Evolutionary conservation across 768 basidiomycete genomes (phyloP).

Genomic region (Hypholoma fasciculare): DNA sequence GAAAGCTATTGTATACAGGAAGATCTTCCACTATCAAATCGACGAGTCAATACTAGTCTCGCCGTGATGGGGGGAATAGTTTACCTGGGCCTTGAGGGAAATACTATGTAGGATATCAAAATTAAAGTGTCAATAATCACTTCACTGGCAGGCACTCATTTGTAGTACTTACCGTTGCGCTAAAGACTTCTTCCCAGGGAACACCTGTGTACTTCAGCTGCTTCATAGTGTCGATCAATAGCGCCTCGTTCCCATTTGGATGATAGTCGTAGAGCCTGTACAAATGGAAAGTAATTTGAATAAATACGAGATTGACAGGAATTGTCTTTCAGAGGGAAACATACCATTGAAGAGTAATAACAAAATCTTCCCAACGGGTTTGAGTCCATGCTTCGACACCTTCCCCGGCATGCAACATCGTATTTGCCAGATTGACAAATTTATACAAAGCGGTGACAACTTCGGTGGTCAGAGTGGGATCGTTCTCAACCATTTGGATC

Average conservation of each 20-base stretch:
- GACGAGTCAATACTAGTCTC: background rate
- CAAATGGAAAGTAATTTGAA: background rate
- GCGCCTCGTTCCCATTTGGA: constrained; percentile 45
- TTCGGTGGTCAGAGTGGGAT: constrained; percentile 40
- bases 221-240: constrained; percentile 55
- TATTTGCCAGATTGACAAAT: constrained; percentile 52
- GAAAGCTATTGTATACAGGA: constrained; percentile 17
- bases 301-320: too few species aligned
- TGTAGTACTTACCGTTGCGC: constrained; percentile 30
- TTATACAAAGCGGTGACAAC: constrained; percentile 54
- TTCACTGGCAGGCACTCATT: too few species aligned
- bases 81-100: constrained; percentile 42
- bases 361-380: constrained; percentile 61
- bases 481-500: constrained; percentile 53
- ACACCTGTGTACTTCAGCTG: constrained; percentile 51
- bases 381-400: constrained; percentile 55
- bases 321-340: too few species aligned
- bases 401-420: constrained; percentile 51
- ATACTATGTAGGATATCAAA: constrained; percentile 29
- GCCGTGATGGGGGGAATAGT: background rate
- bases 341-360: constrained; percentile 56
- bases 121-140: background rate
- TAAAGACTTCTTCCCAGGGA: constrained; percentile 56
- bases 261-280: constrained; percentile 55
- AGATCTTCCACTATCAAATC: constrained; percentile 27